Percentiles rank a stretch among this genome's conserved stretches.
Conservation (phyloP, 1,139 yeast genomes). For the Blastobotrys elegans region DNA sequence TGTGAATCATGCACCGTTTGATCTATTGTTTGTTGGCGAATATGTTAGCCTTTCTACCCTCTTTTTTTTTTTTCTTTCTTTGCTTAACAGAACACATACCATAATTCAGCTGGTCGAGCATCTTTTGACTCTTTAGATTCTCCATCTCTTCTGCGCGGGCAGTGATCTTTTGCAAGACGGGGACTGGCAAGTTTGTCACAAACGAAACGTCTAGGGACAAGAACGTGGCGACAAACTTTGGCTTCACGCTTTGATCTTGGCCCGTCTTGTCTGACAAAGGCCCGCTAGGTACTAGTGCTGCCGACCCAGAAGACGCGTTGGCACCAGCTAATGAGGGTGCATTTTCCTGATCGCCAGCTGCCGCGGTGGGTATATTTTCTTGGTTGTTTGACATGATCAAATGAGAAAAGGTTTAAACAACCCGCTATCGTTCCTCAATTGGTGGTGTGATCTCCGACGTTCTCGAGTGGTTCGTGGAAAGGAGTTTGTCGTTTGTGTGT, state of each 20-base stretch:
- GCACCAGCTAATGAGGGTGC: not conserved
- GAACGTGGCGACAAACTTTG: conserved; percentile 32
- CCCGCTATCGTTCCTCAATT: too few species aligned
- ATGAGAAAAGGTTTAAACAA: not conserved
- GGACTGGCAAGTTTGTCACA: conserved; percentile 24
- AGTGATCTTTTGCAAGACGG: conserved; percentile 36
- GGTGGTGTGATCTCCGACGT: too few species aligned
- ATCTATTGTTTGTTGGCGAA: too few species aligned
- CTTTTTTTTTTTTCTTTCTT: not conserved
- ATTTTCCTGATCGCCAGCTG: not conserved
- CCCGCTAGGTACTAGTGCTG: not conserved
- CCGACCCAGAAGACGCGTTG: not conserved
- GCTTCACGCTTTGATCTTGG: conserved; percentile 9
- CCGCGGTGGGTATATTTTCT: conserved; percentile 5
- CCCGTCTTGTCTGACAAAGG: conserved; percentile 12
- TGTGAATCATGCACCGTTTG: conserved; percentile 43
- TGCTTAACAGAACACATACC: conserved; percentile 20
- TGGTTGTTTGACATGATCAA: conserved; percentile 3
- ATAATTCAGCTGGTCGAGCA: conserved; percentile 43
- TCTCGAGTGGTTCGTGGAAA: not conserved
- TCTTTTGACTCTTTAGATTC: conserved; percentile 46
- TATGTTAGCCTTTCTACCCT: too few species aligned
- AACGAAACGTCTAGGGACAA: conserved; percentile 23
- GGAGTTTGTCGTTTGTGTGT: not conserved
- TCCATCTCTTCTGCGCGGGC: conserved; percentile 46